These are phyloP conservation scores for Hanseniaspora occidentalis DNA, from an alignment of 805 yeast species.

Conservation along the genomic window DNA sequence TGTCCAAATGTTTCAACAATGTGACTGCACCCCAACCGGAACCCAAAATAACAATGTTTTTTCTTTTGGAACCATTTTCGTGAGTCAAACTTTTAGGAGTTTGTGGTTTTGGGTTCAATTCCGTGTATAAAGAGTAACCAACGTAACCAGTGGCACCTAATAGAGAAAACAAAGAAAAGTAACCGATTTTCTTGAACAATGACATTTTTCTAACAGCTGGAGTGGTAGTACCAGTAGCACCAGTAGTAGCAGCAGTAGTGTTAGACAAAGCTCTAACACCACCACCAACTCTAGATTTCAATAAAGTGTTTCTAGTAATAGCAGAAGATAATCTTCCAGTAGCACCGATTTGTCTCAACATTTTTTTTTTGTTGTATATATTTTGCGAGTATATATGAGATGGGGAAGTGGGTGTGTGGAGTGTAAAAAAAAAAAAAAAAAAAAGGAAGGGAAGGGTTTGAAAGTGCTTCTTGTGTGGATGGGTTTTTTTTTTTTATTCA, in stretches of 20 bases:
- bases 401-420: neutral
- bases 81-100: slow-evolving; percentile 44
- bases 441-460: too few relatives aligned
- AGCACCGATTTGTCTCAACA: too few relatives aligned
- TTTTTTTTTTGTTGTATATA: too few relatives aligned
- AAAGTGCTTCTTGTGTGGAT: too few relatives aligned
- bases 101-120: slow-evolving; percentile 49
- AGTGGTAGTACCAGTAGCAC: slow-evolving; percentile 2
- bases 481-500: too few relatives aligned
- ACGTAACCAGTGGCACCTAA: slow-evolving; percentile 43
- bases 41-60: slow-evolving; percentile 55
- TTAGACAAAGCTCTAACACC: slow-evolving; percentile 1
- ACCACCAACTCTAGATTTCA: slow-evolving; percentile 2
- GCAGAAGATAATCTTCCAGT: too few relatives aligned
- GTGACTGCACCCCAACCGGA: slow-evolving; percentile 96
- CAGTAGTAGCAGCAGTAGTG: slow-evolving; percentile 1
- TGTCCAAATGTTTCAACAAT: slow-evolving; percentile 70
- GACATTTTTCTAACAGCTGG: slow-evolving; percentile 11
- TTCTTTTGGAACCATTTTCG: slow-evolving; percentile 31
- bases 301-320: too few relatives aligned
- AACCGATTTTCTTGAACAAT: slow-evolving; percentile 16
- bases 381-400: neutral
- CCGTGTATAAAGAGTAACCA: slow-evolving; percentile 52
- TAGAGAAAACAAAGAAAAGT: slow-evolving; percentile 39
- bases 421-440: neutral